A percentile compares a stretch with the other conserved stretches of the same genome.
Conservation (phyloP, 768 basidiomycete genomes). For the Mycena metata region DNA sequence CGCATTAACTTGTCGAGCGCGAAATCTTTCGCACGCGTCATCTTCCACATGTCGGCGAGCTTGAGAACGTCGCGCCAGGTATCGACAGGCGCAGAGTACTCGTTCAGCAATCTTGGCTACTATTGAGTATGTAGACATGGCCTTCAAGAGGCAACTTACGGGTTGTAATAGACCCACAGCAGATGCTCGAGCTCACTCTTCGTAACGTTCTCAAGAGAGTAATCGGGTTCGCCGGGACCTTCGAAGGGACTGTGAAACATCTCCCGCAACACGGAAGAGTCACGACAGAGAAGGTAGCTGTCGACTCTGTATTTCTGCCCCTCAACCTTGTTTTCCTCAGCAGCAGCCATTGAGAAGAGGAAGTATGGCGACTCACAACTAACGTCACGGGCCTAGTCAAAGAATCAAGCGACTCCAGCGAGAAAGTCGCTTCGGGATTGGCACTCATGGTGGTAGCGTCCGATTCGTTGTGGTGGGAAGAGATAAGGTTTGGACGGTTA, state of each 20-base stretch:
- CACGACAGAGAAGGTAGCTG: constrained; percentile 6
- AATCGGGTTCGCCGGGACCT: neutral
- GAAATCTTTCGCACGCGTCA: neutral
- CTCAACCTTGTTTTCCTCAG: constrained; percentile 18
- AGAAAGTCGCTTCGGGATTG: constrained; percentile 2
- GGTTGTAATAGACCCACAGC: constrained; percentile 29
- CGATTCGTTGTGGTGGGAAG: neutral
- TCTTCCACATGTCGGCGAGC: constrained; percentile 27
- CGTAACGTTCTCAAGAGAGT: constrained; percentile 10
- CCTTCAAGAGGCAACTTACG: neutral
- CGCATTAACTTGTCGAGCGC: constrained; percentile 3
- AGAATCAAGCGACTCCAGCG: constrained; percentile 21
- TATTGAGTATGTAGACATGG: neutral
- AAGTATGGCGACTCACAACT: neutral
- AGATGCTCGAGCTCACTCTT: constrained; percentile 25
- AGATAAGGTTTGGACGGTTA: neutral
- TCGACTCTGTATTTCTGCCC: constrained; percentile 17
- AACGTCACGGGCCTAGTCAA: neutral
- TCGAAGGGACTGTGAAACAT: constrained; percentile 6
- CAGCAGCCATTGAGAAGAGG: neutral
- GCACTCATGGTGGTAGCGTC: constrained; percentile 10
- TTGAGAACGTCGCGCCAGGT: constrained; percentile 25
- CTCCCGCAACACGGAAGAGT: constrained; percentile 27
- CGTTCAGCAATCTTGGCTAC: neutral
- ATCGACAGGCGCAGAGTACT: constrained; percentile 1